phyloP scores from a whole-genome alignment of 345 rosid species.

The Sonneratia alba region DNA sequence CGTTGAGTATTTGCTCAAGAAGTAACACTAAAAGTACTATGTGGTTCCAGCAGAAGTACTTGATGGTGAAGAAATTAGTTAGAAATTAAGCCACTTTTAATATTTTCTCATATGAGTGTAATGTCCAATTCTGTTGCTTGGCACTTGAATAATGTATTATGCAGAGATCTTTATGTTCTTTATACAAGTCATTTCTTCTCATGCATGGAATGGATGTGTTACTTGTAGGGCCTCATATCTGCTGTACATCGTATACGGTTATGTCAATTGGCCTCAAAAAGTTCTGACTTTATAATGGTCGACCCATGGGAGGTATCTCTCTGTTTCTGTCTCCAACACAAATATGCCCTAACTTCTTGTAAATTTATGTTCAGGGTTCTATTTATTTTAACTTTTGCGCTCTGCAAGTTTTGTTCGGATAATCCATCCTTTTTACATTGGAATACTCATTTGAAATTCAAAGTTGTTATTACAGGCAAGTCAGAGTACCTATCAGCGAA shows the following conservation, averaged over 20 bases:
- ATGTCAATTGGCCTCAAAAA: constrained; percentile 68
- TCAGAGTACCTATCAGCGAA: constrained; percentile 60
- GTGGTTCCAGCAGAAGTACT: background rate
- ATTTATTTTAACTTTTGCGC: background rate
- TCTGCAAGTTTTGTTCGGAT: background rate
- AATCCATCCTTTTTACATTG: background rate
- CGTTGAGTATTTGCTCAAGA: background rate
- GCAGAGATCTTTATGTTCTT: background rate
- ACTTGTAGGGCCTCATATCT: constrained; percentile 55
- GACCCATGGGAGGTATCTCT: constrained; percentile 82
- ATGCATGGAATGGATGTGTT: background rate
- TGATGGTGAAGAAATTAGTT: background rate
- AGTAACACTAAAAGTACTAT: background rate
- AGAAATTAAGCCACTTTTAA: background rate
- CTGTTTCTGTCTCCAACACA: constrained; percentile 3
- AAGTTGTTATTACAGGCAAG: constrained; percentile 40
- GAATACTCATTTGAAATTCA: background rate
- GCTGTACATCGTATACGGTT: constrained; percentile 58
- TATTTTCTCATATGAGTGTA: background rate
- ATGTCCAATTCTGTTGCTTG: background rate
- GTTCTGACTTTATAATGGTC: constrained; percentile 81
- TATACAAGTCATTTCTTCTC: background rate
- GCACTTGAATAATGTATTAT: background rate
- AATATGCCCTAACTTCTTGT: background rate
- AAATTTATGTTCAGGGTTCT: background rate